A percentile compares a stretch with the other conserved stretches of the same genome.
Evolutionary conservation across 2,329 filamentous ascomycete genomes (phyloP).

Genomic region (Penicillium sclerotiorum): DNA sequence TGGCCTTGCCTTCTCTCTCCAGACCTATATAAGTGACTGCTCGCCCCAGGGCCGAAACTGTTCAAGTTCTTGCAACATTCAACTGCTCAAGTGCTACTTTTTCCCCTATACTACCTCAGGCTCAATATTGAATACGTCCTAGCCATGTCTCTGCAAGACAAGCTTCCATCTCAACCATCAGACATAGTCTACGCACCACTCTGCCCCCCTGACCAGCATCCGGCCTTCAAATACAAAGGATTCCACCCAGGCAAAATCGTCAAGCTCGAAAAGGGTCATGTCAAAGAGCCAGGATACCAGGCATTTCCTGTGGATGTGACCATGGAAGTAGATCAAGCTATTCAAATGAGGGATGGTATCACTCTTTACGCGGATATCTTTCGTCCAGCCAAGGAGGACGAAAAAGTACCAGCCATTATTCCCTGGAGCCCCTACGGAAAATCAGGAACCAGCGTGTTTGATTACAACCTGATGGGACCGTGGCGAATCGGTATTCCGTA

Average conservation of each 20-base stretch:
- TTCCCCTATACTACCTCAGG: too few species aligned
- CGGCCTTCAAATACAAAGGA: not conserved
- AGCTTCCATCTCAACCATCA: not conserved
- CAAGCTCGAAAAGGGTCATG: not conserved
- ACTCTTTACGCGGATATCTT: slow-evolving; percentile 30
- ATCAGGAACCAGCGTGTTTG: slow-evolving; percentile 17
- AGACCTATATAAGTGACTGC: too few species aligned
- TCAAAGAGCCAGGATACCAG: too few species aligned
- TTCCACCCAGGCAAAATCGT: not conserved
- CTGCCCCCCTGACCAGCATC: not conserved
- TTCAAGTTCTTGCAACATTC: too few species aligned
- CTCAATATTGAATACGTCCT: too few species aligned
- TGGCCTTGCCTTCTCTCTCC: too few species aligned
- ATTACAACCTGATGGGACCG: slow-evolving; percentile 15
- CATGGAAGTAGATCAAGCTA: slow-evolving; percentile 5
- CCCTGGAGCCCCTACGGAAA: slow-evolving; percentile 34
- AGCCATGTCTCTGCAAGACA: not conserved
- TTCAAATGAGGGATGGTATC: slow-evolving; percentile 30
- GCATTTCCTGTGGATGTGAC: too few species aligned
- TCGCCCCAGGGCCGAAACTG: too few species aligned
- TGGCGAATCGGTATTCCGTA: slow-evolving; percentile 15
- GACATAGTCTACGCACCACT: not conserved
- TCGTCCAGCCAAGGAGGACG: slow-evolving; percentile 16
- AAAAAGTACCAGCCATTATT: slow-evolving; percentile 30
- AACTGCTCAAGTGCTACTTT: too few species aligned